Evolutionary conservation across 2,329 filamentous ascomycete species (phyloP).

Genomic region (Ophiostoma pallidulum): DNA sequence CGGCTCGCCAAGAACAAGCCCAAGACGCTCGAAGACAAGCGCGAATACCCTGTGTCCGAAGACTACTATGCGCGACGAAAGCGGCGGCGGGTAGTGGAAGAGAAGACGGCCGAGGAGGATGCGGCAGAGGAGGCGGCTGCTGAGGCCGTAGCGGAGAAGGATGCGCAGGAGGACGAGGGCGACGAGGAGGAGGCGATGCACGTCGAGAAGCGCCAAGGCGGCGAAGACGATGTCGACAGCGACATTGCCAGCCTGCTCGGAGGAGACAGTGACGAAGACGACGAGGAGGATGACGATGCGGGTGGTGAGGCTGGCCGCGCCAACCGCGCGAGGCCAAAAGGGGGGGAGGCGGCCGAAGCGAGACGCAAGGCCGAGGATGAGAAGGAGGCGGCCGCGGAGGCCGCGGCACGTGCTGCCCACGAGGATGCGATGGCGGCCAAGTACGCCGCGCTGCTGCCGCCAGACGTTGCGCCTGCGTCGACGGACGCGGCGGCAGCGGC

Average conservation of each 20-base stretch:
- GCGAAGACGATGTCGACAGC: conserved; percentile 39
- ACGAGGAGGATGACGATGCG: conserved; percentile 30
- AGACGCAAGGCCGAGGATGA: conserved; percentile 27
- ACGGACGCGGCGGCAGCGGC: conserved; percentile 35
- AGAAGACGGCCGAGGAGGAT: conserved; percentile 36
- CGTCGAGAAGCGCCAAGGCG: conserved; percentile 39
- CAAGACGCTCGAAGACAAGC: conserved; percentile 73
- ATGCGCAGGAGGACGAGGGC: conserved; percentile 35
- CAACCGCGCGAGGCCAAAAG: conserved; percentile 30
- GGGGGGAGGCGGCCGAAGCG: conserved; percentile 27
- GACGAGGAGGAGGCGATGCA: conserved; percentile 28
- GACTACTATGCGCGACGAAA: conserved; percentile 50
- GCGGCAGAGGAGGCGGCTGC: conserved; percentile 34
- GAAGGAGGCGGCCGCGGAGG: conserved; percentile 4
- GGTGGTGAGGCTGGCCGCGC: too few species aligned
- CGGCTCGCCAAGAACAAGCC: conserved; percentile 72
- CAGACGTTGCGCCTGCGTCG: neutral
- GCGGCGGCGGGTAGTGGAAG: conserved; percentile 36
- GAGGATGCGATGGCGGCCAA: conserved; percentile 51
- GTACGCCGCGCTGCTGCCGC: conserved; percentile 53
- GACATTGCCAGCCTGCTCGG: conserved; percentile 25
- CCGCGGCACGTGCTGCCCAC: conserved; percentile 52
- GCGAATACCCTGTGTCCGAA: conserved; percentile 76
- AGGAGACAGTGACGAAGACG: conserved; percentile 34
- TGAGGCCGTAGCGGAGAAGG: conserved; percentile 27